Evolutionary conservation across 345 rosid species (phyloP).

Genomic region (Leavenworthia alabamica): DNA sequence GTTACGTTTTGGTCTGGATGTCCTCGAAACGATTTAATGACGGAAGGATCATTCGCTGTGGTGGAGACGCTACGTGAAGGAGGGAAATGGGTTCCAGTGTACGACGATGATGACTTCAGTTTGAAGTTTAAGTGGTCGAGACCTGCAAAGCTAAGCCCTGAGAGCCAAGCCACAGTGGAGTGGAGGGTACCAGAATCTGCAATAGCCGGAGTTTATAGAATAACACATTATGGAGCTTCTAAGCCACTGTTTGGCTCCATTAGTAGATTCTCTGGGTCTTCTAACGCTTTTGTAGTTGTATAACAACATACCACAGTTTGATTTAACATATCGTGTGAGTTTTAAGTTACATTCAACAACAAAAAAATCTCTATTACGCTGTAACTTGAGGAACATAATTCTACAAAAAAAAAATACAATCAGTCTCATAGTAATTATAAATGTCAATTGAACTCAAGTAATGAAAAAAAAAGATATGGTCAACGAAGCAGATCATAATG

Average conservation of each 20-base stretch:
- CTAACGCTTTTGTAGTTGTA: constrained; percentile 71
- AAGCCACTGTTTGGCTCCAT: constrained; percentile 57
- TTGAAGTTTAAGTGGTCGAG: constrained; percentile 78
- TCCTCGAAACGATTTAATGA: constrained; percentile 84
- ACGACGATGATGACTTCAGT: constrained; percentile 87
- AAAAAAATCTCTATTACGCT: constrained; percentile 7
- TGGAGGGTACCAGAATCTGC: constrained; percentile 69
- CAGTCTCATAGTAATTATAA: background rate
- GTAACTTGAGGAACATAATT: background rate
- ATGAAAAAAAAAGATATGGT: background rate
- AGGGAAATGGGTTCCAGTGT: constrained; percentile 60
- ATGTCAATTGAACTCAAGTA: background rate
- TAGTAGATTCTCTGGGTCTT: constrained; percentile 66
- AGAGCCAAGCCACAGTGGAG: constrained; percentile 60
- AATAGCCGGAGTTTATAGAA: constrained; percentile 56
- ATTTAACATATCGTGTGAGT: background rate
- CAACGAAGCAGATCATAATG: constrained; percentile 65
- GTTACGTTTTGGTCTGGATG: constrained; percentile 87
- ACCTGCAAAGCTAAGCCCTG: constrained; percentile 52
- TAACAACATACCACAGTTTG: background rate
- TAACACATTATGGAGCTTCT: constrained; percentile 81
- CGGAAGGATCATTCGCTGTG: constrained; percentile 76
- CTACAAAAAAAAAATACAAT: background rate
- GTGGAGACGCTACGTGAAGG: constrained; percentile 58
- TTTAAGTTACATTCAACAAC: constrained; percentile 16